Conservation (phyloP, 108 stramenopile genomes). For the Nitzschia putrida region DNA sequence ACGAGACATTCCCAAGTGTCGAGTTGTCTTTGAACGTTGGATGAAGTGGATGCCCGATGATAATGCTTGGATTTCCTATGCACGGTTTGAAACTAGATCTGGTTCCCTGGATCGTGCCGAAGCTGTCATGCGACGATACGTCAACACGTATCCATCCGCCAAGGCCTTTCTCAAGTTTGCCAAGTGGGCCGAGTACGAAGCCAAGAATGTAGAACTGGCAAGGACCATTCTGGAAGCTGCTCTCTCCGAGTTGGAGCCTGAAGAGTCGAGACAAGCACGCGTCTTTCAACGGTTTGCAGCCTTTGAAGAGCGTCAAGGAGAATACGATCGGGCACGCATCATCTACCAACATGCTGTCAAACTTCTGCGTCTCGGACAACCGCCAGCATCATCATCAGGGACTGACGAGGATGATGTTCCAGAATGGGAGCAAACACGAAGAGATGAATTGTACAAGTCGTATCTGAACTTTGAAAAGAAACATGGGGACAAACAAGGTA, state of each 20-base stretch:
- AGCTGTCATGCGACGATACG: slow-evolving; percentile 87
- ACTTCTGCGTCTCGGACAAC: slow-evolving; percentile 68
- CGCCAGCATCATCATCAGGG: slow-evolving; percentile 16
- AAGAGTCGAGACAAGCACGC: slow-evolving; percentile 81
- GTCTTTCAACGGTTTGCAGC: slow-evolving; percentile 86
- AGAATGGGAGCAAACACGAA: slow-evolving; percentile 72
- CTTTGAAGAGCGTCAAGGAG: slow-evolving; percentile 95
- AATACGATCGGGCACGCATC: slow-evolving; percentile 95
- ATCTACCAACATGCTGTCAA: slow-evolving; percentile 96
- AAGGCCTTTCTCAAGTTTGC: slow-evolving; percentile 93
- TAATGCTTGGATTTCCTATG: slow-evolving; percentile 93
- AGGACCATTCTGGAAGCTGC: slow-evolving; percentile 93
- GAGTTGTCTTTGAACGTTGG: slow-evolving; percentile 98
- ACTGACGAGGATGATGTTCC: slow-evolving; percentile 54
- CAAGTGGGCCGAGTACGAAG: slow-evolving; percentile 97
- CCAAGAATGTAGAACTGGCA: slow-evolving; percentile 88
- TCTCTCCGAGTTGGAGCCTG: slow-evolving; percentile 88
- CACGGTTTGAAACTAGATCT: slow-evolving; percentile 93
- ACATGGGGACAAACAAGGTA: slow-evolving; percentile 89
- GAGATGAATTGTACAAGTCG: slow-evolving; percentile 90
- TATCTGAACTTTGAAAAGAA: slow-evolving; percentile 98
- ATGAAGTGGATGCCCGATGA: slow-evolving; percentile 99
- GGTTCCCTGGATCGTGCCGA: slow-evolving; percentile 74
- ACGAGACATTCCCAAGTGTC: slow-evolving; percentile 88
- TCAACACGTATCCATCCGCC: slow-evolving; percentile 87